A percentile compares a stretch with the other conserved stretches of the same genome.
Evolutionary conservation across 2,329 filamentous ascomycete species (phyloP).

Genomic region (Alternaria consortialis): DNA sequence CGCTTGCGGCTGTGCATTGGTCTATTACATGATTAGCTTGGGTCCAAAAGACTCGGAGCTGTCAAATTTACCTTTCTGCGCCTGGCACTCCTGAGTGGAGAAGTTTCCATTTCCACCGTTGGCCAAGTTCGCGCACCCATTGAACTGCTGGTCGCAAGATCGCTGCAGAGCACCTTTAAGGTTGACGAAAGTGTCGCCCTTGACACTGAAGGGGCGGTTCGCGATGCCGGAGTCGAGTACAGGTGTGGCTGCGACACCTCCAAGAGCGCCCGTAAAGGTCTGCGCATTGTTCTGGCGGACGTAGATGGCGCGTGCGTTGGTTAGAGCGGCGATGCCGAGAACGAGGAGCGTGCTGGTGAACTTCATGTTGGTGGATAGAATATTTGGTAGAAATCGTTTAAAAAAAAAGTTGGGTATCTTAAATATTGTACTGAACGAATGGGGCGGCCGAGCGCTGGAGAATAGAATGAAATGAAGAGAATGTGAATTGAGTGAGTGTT

Average conservation of each 20-base stretch:
- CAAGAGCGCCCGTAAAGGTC: conserved; percentile 59
- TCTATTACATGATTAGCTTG: conserved; percentile 1
- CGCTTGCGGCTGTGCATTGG: conserved; percentile 8
- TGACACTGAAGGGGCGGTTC: conserved; percentile 53
- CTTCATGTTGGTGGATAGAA: conserved; percentile 33
- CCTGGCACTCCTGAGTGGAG: conserved; percentile 62
- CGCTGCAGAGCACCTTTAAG: conserved; percentile 65
- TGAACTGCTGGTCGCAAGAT: conserved; percentile 71
- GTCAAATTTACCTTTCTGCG: conserved; percentile 57
- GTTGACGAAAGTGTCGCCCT: conserved; percentile 61
- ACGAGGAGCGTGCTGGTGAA: conserved; percentile 29
- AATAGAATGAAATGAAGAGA: conserved; percentile 20
- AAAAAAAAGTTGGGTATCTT: conserved; percentile 10
- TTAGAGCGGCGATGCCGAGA: conserved; percentile 27
- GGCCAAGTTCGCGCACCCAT: conserved; percentile 65
- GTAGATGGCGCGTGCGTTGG: conserved; percentile 30
- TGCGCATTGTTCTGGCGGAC: conserved; percentile 42
- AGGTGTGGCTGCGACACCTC: conserved; percentile 64
- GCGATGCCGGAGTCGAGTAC: conserved; percentile 58
- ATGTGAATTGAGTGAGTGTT: conserved; percentile 8
- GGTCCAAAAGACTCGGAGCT: neutral
- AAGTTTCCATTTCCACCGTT: conserved; percentile 60
- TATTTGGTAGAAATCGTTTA: neutral
- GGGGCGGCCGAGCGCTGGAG: conserved; percentile 36
- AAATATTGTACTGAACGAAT: conserved; percentile 15